Evolutionary conservation across 176 grass and related monocot species (phyloP).

Genomic region (Canna indica): DNA sequence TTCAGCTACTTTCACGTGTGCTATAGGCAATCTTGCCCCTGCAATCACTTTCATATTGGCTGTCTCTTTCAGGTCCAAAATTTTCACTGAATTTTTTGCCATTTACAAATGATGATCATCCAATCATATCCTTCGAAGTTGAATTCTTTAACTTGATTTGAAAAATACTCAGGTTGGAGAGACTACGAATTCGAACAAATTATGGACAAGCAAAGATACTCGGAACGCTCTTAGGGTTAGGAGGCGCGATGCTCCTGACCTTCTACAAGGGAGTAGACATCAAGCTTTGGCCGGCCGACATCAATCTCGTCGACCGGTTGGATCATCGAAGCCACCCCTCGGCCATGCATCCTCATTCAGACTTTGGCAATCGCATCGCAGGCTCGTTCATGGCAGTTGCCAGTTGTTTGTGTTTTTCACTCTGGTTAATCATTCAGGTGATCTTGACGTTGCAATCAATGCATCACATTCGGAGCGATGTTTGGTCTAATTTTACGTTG

Average conservation of each 20-base stretch:
- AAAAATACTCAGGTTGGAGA: conserved; percentile 42
- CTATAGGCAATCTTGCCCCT: conserved; percentile 15
- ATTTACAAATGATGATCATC: no score
- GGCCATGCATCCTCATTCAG: background rate
- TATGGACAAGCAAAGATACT: conserved; percentile 59
- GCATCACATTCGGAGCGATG: background rate
- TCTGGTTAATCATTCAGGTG: conserved; percentile 71
- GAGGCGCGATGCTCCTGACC: conserved; percentile 82
- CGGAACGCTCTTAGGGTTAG: conserved; percentile 66
- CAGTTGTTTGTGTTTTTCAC: conserved; percentile 70
- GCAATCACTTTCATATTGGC: conserved; percentile 11
- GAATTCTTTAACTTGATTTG: no score
- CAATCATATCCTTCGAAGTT: no score
- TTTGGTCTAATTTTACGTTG: background rate
- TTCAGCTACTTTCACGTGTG: conserved; percentile 67
- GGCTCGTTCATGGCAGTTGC: conserved; percentile 45
- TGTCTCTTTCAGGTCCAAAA: conserved; percentile 3
- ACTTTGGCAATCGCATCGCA: conserved; percentile 26
- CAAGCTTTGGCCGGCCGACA: conserved; percentile 34
- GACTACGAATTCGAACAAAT: conserved; percentile 26
- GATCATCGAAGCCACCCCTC: background rate
- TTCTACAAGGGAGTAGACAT: conserved; percentile 76
- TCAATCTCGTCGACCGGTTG: conserved; percentile 33
- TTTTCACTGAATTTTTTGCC: no score
- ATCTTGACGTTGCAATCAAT: background rate